Percentiles rank a stretch among this genome's conserved stretches.
Conservation (phyloP, 2,329 filamentous ascomycete species). For the Pyrenochaeta sp. region DNA sequence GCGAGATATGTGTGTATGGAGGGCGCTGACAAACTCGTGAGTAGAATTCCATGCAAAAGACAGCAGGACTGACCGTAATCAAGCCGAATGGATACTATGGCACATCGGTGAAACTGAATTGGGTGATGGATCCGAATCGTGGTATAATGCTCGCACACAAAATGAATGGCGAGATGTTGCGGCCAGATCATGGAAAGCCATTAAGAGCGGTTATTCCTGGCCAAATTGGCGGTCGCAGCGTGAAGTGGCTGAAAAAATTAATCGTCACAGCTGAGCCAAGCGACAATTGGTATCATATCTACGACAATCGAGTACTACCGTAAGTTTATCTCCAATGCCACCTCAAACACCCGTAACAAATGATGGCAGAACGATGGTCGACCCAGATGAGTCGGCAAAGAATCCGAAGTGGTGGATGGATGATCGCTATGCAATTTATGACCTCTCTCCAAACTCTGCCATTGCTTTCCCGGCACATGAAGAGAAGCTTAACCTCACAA, state of each 20-base stretch:
- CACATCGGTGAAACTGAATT: conserved; percentile 86
- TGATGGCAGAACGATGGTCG: conserved; percentile 71
- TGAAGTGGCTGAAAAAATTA: conserved; percentile 89
- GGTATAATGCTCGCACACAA: conserved; percentile 88
- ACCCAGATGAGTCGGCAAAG: conserved; percentile 79
- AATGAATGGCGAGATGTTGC: conserved; percentile 86
- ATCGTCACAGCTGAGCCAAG: conserved; percentile 81
- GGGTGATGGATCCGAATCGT: conserved; percentile 82
- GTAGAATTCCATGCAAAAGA: conserved; percentile 11
- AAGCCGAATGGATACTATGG: conserved; percentile 87
- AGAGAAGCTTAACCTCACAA: conserved; percentile 66
- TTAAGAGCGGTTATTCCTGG: conserved; percentile 85
- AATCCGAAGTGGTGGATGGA: conserved; percentile 83
- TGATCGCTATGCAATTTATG: conserved; percentile 91
- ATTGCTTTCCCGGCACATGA: conserved; percentile 82
- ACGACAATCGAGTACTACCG: conserved; percentile 89
- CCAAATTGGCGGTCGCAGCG: conserved; percentile 89
- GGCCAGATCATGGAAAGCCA: conserved; percentile 86
- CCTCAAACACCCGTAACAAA: background rate
- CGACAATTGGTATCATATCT: conserved; percentile 95
- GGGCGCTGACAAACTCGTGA: conserved; percentile 79
- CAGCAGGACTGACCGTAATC: conserved; percentile 13
- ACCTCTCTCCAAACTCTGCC: conserved; percentile 86
- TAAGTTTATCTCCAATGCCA: conserved; percentile 40
- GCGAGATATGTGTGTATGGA: conserved; percentile 91